A percentile compares a stretch with the other conserved stretches of the same genome.
Conservation (phyloP, 2,329 filamentous ascomycete species). For the Hymenoscyphus infarciens region DNA sequence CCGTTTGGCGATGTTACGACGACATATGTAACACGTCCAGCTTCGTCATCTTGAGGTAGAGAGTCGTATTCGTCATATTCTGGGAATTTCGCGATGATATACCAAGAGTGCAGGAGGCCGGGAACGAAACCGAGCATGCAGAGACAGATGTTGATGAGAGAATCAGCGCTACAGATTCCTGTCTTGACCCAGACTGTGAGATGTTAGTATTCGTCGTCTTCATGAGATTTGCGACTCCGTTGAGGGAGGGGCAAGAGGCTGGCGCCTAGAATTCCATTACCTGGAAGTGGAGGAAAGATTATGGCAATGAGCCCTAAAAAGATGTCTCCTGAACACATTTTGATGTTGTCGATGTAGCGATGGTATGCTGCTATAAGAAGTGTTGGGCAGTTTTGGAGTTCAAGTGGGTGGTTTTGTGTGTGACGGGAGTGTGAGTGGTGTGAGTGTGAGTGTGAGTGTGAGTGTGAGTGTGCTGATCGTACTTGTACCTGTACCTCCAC, state of each 20-base stretch:
- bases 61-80: slow-evolving; percentile 64
- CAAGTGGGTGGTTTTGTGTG: not conserved
- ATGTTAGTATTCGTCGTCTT: slow-evolving; percentile 25
- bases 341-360: slow-evolving; percentile 7
- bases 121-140: slow-evolving; percentile 76
- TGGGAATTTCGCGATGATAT: slow-evolving; percentile 90
- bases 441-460: not conserved
- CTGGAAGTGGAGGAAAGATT: slow-evolving; percentile 62
- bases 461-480: not conserved
- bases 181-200: slow-evolving; percentile 87
- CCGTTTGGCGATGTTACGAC: slow-evolving; percentile 57
- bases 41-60: slow-evolving; percentile 52
- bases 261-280: slow-evolving; percentile 40
- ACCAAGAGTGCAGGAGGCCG: slow-evolving; percentile 93
- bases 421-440: not conserved
- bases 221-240: not conserved
- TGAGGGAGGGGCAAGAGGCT: slow-evolving; percentile 1
- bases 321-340: slow-evolving; percentile 58
- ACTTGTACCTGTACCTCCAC: slow-evolving; percentile 1
- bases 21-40: slow-evolving; percentile 70
- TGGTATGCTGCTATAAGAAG: not conserved
- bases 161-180: slow-evolving; percentile 89
- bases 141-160: slow-evolving; percentile 91
- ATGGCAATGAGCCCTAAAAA: slow-evolving; percentile 64
- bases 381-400: not conserved